phyloP scores from a whole-genome alignment of 2,329 filamentous ascomycete species.

The Fonsecaea pedrosoi region DNA sequence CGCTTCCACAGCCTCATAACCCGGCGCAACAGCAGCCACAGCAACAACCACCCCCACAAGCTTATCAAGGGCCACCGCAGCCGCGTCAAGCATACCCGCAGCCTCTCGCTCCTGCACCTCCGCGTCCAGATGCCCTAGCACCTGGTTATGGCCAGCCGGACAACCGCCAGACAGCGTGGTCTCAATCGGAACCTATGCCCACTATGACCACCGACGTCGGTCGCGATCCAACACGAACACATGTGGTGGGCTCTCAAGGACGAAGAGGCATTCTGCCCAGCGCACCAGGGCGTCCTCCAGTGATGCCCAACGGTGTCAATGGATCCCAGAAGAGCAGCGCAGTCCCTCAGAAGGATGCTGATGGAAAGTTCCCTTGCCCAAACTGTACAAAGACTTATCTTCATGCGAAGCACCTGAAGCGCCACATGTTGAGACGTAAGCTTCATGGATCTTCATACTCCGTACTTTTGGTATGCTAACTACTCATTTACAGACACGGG shows the following conservation, averaged over 20 bases:
- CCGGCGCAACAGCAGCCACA: constrained; percentile 50
- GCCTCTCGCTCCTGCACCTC: constrained; percentile 75
- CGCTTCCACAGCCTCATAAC: constrained; percentile 51
- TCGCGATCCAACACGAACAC: constrained; percentile 64
- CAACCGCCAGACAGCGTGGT: constrained; percentile 54
- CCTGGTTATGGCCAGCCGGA: constrained; percentile 61
- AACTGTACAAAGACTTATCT: constrained; percentile 98
- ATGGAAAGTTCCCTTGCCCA: constrained; percentile 97
- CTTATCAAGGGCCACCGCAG: constrained; percentile 60
- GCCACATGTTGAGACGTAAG: constrained; percentile 94
- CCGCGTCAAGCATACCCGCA: constrained; percentile 74
- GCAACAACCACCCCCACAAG: constrained; percentile 49
- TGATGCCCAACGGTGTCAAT: constrained; percentile 68
- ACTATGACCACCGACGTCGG: constrained; percentile 49
- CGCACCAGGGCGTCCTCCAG: constrained; percentile 82
- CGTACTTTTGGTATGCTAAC: constrained; percentile 45
- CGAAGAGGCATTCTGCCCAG: constrained; percentile 90
- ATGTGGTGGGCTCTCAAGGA: constrained; percentile 94
- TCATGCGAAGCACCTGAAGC: constrained; percentile 96
- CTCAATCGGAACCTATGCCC: constrained; percentile 49
- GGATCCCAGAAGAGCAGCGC: constrained; percentile 76
- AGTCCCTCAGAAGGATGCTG: constrained; percentile 92
- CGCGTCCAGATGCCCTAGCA: constrained; percentile 73
- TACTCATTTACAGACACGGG: constrained; percentile 74
- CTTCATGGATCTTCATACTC: constrained; percentile 18